Percentiles rank a stretch among this genome's conserved stretches.
These are phyloP conservation scores for Triangularia verruculosa DNA, from an alignment of 2,329 filamentous ascomycete genomes.

Conservation along the genomic window DNA sequence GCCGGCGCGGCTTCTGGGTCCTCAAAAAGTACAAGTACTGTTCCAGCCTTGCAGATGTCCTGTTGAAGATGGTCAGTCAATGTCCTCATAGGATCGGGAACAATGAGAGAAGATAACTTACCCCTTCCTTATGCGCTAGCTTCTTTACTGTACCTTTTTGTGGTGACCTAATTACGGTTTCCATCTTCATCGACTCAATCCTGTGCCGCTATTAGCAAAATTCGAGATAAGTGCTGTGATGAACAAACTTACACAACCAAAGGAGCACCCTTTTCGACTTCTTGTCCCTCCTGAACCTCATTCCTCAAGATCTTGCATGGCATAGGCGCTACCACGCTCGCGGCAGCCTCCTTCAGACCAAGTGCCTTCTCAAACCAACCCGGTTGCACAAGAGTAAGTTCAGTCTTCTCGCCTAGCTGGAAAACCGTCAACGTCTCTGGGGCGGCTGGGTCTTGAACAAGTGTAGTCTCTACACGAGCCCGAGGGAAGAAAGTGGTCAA, in stretches of 20 bases:
- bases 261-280: constrained; percentile 79
- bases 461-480: constrained; percentile 73
- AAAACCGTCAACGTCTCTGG: constrained; percentile 72
- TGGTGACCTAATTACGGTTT: constrained; percentile 76
- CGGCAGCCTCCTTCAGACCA: constrained; percentile 73
- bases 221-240: no score
- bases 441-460: constrained; percentile 56
- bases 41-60: constrained; percentile 9
- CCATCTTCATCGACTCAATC: constrained; percentile 90
- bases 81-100: neutral
- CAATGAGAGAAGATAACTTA: constrained; percentile 46
- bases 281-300: constrained; percentile 77
- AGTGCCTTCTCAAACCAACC: constrained; percentile 85
- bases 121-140: constrained; percentile 71
- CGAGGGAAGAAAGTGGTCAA: constrained; percentile 77
- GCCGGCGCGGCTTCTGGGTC: neutral
- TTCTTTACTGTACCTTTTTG: constrained; percentile 69
- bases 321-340: constrained; percentile 90
- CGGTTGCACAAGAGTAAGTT: constrained; percentile 58
- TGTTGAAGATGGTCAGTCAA: neutral
- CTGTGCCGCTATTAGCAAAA: constrained; percentile 38
- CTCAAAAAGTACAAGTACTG: constrained; percentile 5
- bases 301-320: constrained; percentile 94
- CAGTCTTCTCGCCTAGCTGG: constrained; percentile 61
- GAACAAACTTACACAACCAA: constrained; percentile 68